Evolutionary conservation across 257 asterid species (phyloP), one percentile per base, ranked within the genome.

Genomic region (Solanum gracilifrons): DNA sequence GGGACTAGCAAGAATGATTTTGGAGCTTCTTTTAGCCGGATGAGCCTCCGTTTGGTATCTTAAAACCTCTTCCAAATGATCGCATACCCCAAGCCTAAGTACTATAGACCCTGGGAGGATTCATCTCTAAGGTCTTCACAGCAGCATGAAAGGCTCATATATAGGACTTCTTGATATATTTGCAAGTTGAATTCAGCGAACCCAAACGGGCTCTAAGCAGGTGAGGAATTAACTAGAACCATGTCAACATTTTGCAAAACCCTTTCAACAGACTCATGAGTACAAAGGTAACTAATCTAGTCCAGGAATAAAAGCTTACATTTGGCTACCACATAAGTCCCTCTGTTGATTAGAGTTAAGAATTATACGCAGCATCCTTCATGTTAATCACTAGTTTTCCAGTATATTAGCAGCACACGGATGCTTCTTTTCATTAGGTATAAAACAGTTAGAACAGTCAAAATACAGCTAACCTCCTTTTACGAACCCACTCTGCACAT

Each of bases 381-480:
- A 93, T 86, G 83, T 94, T 93, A 62, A 87, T 79, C 33, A 85
- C 88, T 90, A 92, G 82, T 89, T 88, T 43, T 85, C 90, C 94
- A 94, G 86, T 76, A 89, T 35, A 36, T 88, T 85, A 88, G 25
- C 13, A 83, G 86, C 88, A 87, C 73, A 32, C 37, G 4, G 92
- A 87, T 92, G 95, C 66, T 89, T 93, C 46, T 80, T 90, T 29
- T 94, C 97, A 88, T 88, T 92, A 23, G 99, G 93, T 32, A 88
- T 89, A 37, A 94, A 95, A 84, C 86, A 91, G 83, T 88, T 88
- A 5, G 92, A 64, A 74, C 82, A 66, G 68, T 97, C 96, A 13
- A 96, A 88, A 92, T 95, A 92, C 97, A 92, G 41, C 96, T 97
- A n/a, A 92, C 93, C 89, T 95, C 98, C 90, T 94, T 94, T 37